Evolutionary conservation across 2,329 filamentous ascomycete genomes (phyloP).

Genomic region (Phialophora tarda): DNA sequence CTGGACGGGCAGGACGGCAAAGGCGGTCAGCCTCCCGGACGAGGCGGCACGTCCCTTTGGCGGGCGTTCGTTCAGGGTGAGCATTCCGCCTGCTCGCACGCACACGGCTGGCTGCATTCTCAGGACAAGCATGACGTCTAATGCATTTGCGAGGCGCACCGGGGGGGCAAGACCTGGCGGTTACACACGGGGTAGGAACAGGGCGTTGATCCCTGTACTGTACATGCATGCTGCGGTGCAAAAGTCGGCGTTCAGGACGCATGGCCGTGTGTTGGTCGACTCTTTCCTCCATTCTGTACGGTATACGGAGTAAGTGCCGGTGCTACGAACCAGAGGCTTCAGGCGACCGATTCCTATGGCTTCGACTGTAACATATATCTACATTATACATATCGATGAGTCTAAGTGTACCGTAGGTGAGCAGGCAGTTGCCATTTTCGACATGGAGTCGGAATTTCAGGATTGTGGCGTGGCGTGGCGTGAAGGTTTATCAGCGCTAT

Average conservation of each 20-base stretch:
- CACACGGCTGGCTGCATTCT: neutral
- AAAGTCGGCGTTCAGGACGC: neutral
- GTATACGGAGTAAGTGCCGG: no score
- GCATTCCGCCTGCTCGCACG: neutral
- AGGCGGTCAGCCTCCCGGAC: no score
- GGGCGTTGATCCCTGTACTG: neutral
- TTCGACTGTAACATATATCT: no score
- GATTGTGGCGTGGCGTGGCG: neutral
- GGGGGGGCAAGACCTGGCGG: neutral
- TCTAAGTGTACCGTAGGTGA: no score
- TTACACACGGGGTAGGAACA: neutral
- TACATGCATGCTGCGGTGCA: neutral
- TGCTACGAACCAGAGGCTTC: no score
- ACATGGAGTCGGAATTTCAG: constrained; percentile 7
- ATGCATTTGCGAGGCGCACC: no score
- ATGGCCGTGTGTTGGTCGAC: no score
- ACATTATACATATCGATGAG: no score
- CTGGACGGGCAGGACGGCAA: no score
- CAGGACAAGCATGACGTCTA: neutral
- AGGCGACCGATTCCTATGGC: no score
- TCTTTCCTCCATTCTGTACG: no score
- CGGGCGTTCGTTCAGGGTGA: neutral
- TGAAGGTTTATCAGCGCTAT: neutral
- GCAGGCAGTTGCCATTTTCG: neutral
- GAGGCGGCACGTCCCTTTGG: no score